These are phyloP conservation scores for Russula compacta DNA, from an alignment of 768 basidiomycete species.

Conservation along the genomic window DNA sequence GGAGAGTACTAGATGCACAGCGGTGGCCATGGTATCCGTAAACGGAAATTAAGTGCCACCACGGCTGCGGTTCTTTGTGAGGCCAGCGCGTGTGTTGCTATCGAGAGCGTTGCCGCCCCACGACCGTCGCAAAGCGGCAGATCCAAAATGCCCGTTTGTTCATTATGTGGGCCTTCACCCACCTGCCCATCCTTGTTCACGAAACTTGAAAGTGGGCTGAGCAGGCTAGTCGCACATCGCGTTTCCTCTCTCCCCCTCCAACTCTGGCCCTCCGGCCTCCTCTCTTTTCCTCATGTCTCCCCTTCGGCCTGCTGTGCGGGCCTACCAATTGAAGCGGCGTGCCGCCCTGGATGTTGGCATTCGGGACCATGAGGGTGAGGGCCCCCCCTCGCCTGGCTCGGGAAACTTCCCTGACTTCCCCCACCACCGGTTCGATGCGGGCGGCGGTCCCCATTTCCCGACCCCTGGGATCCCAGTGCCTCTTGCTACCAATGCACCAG, in stretches of 20 bases:
- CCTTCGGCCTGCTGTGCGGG: constrained; percentile 16
- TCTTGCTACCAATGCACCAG: neutral
- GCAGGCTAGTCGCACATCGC: neutral
- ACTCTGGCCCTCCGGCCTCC: constrained; percentile 6
- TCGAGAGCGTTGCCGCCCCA: constrained; percentile 6
- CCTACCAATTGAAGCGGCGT: neutral
- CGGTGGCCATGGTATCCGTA: too few species aligned
- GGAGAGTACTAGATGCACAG: neutral
- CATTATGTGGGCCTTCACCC: neutral
- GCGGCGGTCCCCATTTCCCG: neutral
- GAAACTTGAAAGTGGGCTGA: neutral
- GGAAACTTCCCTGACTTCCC: neutral
- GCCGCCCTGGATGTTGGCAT: neutral
- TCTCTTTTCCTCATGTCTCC: constrained; percentile 1
- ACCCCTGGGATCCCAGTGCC: neutral
- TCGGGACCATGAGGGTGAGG: neutral
- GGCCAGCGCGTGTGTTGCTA: neutral
- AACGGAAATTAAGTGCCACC: neutral
- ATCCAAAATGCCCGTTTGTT: neutral
- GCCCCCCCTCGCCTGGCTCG: neutral
- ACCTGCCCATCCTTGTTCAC: neutral
- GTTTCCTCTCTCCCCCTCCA: neutral
- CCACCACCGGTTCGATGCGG: neutral
- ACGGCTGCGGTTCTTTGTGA: neutral
- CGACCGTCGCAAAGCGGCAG: constrained; percentile 3